Evolutionary conservation across 2,329 filamentous ascomycete species (phyloP).

Genomic region (Diaporthe sp.): DNA sequence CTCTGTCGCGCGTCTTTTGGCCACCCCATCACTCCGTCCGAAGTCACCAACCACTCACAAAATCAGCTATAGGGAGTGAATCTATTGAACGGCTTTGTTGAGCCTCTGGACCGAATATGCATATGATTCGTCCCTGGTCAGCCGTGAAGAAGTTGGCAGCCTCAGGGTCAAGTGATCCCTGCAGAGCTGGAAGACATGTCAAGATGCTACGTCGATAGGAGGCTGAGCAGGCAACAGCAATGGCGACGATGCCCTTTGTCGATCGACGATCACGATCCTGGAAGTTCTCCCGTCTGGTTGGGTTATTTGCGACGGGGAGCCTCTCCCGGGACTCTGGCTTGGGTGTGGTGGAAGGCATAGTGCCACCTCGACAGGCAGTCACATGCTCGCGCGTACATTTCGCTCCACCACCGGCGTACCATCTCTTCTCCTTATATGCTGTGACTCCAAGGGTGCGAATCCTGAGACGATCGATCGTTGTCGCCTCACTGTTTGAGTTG

Average conservation of each 20-base stretch:
- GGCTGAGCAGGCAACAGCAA: conserved; percentile 23
- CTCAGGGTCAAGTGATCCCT: neutral
- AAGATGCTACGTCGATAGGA: neutral
- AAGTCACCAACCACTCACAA: neutral
- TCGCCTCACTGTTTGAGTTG: neutral
- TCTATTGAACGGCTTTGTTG: neutral
- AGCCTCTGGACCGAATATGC: neutral
- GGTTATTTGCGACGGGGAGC: neutral
- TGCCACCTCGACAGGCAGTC: conserved; percentile 10
- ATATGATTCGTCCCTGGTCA: neutral
- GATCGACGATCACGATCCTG: neutral
- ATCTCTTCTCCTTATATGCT: neutral
- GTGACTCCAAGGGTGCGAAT: neutral
- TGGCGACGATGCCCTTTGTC: neutral
- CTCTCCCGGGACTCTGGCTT: neutral
- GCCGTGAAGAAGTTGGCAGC: no score
- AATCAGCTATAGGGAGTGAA: neutral
- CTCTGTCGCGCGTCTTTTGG: conserved; percentile 22
- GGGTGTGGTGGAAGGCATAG: neutral
- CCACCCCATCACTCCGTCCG: conserved; percentile 1
- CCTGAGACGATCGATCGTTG: neutral
- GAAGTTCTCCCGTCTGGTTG: neutral
- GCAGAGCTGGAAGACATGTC: neutral
- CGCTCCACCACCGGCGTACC: neutral
- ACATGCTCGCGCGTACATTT: conserved; percentile 21